Percentiles rank a stretch among this genome's conserved stretches.
Evolutionary conservation across 2,329 filamentous ascomycete species (phyloP).

Genomic region (Aureobasidium leucospermi): DNA sequence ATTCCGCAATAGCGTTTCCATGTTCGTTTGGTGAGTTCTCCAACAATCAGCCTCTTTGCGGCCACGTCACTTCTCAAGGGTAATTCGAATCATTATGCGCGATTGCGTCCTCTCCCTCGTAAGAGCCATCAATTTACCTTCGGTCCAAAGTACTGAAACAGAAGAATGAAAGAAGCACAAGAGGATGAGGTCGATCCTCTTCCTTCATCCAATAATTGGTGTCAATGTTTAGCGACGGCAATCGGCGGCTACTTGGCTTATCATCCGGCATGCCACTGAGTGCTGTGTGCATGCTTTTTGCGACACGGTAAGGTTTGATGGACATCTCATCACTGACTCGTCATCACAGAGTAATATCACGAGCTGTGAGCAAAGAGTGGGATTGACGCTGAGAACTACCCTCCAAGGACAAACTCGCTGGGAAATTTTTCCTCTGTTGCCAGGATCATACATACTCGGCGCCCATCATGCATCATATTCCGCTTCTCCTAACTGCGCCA

Average conservation of each 20-base stretch:
- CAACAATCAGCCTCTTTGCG: too few relatives aligned
- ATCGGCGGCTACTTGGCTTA: background rate
- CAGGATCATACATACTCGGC: background rate
- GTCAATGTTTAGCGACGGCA: background rate
- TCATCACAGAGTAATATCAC: background rate
- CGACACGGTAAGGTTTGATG: background rate
- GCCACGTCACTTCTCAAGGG: too few relatives aligned
- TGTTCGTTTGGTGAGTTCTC: too few relatives aligned
- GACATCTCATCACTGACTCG: slow-evolving; percentile 4
- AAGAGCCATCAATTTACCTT: background rate
- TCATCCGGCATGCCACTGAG: background rate
- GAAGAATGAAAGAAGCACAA: background rate
- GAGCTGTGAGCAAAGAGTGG: background rate
- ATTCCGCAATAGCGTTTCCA: background rate
- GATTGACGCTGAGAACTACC: background rate
- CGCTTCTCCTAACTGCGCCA: too few relatives aligned
- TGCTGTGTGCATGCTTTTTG: background rate
- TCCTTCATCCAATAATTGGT: background rate
- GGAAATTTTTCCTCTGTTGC: background rate
- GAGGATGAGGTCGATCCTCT: background rate
- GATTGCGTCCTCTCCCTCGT: background rate
- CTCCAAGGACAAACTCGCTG: background rate
- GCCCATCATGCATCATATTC: background rate
- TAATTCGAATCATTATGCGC: too few relatives aligned
- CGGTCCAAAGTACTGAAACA: background rate